Conservation (phyloP, 441 rosid genomes). For the Euphorbia celastroides region DNA sequence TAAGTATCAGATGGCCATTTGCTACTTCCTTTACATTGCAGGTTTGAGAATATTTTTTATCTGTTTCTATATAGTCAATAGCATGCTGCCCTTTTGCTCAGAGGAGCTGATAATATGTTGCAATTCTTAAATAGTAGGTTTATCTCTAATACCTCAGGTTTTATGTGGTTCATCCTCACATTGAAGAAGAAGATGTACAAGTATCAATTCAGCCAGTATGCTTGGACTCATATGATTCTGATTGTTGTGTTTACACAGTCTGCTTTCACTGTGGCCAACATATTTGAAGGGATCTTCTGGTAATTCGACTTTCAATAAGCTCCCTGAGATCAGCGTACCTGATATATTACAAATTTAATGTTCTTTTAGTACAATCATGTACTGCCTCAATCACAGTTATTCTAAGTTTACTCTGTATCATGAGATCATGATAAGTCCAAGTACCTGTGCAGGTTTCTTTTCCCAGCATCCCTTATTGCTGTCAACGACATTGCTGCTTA, state of each 20-base stretch:
- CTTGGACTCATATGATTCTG: slow-evolving; percentile 97
- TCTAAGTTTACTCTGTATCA: neutral
- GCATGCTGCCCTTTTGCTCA: neutral
- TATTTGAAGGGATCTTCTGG: slow-evolving; percentile 96
- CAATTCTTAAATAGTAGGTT: slow-evolving; percentile 11
- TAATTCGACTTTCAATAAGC: slow-evolving; percentile 14
- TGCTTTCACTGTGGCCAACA: slow-evolving; percentile 82
- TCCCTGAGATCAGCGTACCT: neutral
- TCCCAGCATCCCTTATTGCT: slow-evolving; percentile 81
- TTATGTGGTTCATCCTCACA: slow-evolving; percentile 86
- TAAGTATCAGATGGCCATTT: slow-evolving; percentile 79
- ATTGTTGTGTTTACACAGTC: slow-evolving; percentile 84
- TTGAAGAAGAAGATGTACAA: slow-evolving; percentile 90
- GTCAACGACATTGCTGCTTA: slow-evolving; percentile 80
- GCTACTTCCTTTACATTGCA: slow-evolving; percentile 76
- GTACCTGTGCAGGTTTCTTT: slow-evolving; percentile 64
- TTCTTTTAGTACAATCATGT: neutral
- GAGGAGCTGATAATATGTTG: neutral
- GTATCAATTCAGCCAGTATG: slow-evolving; percentile 91
- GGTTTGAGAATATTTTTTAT: slow-evolving; percentile 35
- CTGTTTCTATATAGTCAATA: neutral
- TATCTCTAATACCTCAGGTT: slow-evolving; percentile 40
- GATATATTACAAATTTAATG: neutral
- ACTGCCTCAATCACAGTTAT: neutral
- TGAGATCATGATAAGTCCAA: neutral